Conservation (phyloP, 108 stramenopile species). For the Schizochytrium sp. region DNA sequence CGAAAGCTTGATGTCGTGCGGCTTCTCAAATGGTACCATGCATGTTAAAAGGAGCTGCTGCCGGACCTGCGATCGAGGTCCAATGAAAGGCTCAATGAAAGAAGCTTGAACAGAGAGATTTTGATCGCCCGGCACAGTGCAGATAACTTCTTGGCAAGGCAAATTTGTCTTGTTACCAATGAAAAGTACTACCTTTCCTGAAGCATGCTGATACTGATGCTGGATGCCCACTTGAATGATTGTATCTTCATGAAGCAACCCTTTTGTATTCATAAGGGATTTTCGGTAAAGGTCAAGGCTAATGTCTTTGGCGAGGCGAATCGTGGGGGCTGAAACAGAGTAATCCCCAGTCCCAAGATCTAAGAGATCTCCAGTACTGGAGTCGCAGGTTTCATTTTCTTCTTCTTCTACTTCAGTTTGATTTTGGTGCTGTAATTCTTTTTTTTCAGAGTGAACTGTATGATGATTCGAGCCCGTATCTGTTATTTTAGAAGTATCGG, state of each 20-base stretch:
- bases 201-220: background rate
- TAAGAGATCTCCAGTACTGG: background rate
- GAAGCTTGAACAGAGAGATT: background rate
- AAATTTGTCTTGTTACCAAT: slow-evolving; percentile 30
- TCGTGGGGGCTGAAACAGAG: background rate
- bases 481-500: too few relatives aligned
- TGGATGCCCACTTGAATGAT: slow-evolving; percentile 30
- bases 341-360: background rate
- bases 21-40: slow-evolving; percentile 42
- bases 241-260: slow-evolving; percentile 50
- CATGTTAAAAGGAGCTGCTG: background rate
- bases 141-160: slow-evolving; percentile 34
- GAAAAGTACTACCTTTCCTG: slow-evolving; percentile 34
- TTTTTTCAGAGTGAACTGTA: too few relatives aligned
- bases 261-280: background rate
- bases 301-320: background rate
- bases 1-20: background rate
- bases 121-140: background rate
- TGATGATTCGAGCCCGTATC: too few relatives aligned
- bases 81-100: background rate
- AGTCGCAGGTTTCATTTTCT: slow-evolving; percentile 24
- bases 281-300: background rate
- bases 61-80: background rate
- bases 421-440: background rate
- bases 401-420: slow-evolving; percentile 6